Base-by-base conservation (phyloP, 2,329 filamentous ascomycete species). In the Xylaria sp. region DNA sequence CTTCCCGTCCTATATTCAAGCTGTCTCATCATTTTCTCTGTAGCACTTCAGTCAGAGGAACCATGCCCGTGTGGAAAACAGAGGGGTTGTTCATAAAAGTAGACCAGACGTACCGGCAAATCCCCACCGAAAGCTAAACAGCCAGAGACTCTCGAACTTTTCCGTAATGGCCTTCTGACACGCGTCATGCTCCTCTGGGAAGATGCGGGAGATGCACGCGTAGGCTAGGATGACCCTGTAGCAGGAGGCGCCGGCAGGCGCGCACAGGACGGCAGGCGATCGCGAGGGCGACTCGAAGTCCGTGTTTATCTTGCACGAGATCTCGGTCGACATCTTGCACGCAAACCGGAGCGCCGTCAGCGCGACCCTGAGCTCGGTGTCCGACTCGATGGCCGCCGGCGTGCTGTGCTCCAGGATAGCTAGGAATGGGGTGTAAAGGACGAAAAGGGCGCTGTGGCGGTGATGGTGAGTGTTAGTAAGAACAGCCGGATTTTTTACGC, bases 81-180 rank as follows among this genome's bases (percentile, higher is more conserved):
- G 44, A 7, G 7, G 2, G 25, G n/a, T n/a, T n/a, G n/a, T n/a
- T n/a, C n/a, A 61, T 2, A 27, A 56, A 29, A 45, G 49, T 13
- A 39, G 38, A 47, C n/a, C 17, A 31, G 39, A 70, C 73, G n/a
- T 66, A 78, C 76, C 76, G 31, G 76, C 76, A 49, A 78, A 75
- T 3, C 76, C 76, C 76, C 76, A 78, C 5, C 76, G 70, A 44
- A 72, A 75, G 38, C 75, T 76, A 51, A 78, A 78, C 27, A 77
- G 51, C 67, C 59, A 69, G 20, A 78, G 67, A 66, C 76, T 78
- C 70, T 78, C 76, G 22, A 77, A 78, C 61, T 78, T 78, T 51
- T 77, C 75, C 6, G 70, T 67, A 39, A 78, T 77, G 4, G 73
- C 73, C 51, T 63, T 64, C 69, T 77, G 69, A 63, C 74, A 77